phyloP scores from a whole-genome alignment of 345 rosid genomes.

The Viola odorata region DNA sequence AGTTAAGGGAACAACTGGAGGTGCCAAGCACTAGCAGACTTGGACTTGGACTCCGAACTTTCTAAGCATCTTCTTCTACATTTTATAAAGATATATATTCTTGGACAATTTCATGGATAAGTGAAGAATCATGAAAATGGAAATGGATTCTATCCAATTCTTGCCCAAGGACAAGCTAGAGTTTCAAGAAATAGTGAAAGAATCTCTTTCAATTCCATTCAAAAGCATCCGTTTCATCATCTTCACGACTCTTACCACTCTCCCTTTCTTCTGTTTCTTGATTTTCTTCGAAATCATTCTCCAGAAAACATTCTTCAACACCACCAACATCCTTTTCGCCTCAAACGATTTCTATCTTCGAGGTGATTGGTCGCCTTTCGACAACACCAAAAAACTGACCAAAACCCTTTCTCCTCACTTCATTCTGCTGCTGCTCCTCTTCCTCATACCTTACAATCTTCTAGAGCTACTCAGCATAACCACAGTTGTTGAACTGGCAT shows the following conservation, averaged over 20 bases:
- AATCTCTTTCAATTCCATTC: neutral
- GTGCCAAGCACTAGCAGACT: too few species aligned
- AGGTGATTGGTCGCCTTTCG: neutral
- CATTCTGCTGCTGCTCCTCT: neutral
- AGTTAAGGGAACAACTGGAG: too few species aligned
- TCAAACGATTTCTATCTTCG: too few species aligned
- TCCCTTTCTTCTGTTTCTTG: neutral
- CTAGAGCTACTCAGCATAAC: neutral
- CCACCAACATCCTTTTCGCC: neutral
- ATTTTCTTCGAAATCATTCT: neutral
- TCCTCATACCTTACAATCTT: neutral
- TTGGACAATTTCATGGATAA: too few species aligned
- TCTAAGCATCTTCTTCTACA: too few species aligned
- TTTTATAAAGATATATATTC: too few species aligned
- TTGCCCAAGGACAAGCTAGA: neutral
- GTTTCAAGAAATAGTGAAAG: neutral
- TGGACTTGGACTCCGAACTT: too few species aligned
- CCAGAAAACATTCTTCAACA: neutral
- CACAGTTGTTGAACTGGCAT: neutral
- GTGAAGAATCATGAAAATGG: too few species aligned
- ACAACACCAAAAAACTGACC: neutral
- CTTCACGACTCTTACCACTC: neutral
- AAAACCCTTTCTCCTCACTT: neutral
- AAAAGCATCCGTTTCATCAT: neutral
- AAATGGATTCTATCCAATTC: too few species aligned